Conservation (phyloP, 2,329 filamentous ascomycete species). For the Onygena corvina region DNA sequence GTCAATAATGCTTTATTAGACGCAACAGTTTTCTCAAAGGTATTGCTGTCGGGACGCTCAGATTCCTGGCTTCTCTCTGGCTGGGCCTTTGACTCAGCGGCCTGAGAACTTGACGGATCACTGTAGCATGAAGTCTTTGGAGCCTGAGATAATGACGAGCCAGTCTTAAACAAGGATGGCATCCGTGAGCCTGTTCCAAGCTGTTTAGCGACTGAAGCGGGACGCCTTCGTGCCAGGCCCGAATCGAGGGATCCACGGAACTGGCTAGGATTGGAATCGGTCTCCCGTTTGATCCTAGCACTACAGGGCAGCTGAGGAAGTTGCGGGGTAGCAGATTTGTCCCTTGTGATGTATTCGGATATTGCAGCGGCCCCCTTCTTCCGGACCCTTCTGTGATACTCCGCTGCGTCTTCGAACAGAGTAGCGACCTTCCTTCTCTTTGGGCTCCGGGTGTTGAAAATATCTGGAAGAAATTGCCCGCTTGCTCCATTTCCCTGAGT, state of each 20-base stretch:
- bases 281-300: conserved; percentile 28
- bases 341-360: conserved; percentile 27
- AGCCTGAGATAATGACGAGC: conserved; percentile 1
- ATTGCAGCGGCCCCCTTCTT: conserved; percentile 30
- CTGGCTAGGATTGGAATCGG: conserved; percentile 16
- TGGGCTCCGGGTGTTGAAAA: conserved; percentile 28
- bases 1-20: conserved; percentile 33
- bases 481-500: conserved; percentile 14
- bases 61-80: background rate
- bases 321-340: conserved; percentile 24
- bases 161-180: background rate
- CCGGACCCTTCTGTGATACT: conserved; percentile 31
- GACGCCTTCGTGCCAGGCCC: background rate
- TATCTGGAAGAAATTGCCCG: conserved; percentile 30
- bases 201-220: background rate
- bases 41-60: background rate
- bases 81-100: background rate
- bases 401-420: conserved; percentile 31
- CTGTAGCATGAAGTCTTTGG: conserved; percentile 8
- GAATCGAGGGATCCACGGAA: background rate
- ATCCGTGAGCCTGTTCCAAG: background rate
- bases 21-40: conserved; percentile 17
- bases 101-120: background rate
- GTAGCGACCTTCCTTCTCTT: conserved; percentile 35
- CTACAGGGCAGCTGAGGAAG: conserved; percentile 17